These are phyloP conservation scores for Fusarium domesticum DNA, from an alignment of 2,329 filamentous ascomycete genomes.

Conservation along the genomic window DNA sequence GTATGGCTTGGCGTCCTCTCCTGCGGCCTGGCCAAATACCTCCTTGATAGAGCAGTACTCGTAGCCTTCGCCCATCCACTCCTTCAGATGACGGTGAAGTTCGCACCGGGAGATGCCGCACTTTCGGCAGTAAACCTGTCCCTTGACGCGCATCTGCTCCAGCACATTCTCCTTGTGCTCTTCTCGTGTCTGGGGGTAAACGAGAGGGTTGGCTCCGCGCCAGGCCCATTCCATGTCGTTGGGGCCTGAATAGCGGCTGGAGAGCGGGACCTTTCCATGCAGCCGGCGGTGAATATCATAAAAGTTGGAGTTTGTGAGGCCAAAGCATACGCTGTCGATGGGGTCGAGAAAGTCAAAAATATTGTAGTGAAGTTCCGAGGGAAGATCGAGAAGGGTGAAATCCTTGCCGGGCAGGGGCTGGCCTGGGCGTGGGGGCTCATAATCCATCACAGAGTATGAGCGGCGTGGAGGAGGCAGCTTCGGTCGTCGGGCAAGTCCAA, in stretches of 20 bases:
- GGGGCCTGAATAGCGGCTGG: constrained; percentile 55
- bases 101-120: constrained; percentile 61
- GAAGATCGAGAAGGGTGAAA: constrained; percentile 51
- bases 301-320: constrained; percentile 55
- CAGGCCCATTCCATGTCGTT: constrained; percentile 64
- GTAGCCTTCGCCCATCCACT: constrained; percentile 54
- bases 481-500: constrained; percentile 28
- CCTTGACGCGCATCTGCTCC: constrained; percentile 50
- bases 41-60: constrained; percentile 62
- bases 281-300: constrained; percentile 57
- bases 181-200: constrained; percentile 29
- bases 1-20: constrained; percentile 44
- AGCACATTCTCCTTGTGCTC: constrained; percentile 31
- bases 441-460: constrained; percentile 60
- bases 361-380: constrained; percentile 57
- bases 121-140: constrained; percentile 61
- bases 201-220: constrained; percentile 51
- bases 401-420: constrained; percentile 46
- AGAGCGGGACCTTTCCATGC: constrained; percentile 55
- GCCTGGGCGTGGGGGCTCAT: constrained; percentile 47
- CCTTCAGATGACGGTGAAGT: constrained; percentile 59
- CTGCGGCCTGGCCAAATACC: constrained; percentile 52
- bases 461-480: constrained; percentile 49
- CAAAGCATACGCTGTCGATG: constrained; percentile 62
- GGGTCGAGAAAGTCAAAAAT: constrained; percentile 62